These are phyloP conservation scores for Funneliformis mosseae DNA, from an alignment of 192 early-diverging fungal species.

Conservation along the genomic window DNA sequence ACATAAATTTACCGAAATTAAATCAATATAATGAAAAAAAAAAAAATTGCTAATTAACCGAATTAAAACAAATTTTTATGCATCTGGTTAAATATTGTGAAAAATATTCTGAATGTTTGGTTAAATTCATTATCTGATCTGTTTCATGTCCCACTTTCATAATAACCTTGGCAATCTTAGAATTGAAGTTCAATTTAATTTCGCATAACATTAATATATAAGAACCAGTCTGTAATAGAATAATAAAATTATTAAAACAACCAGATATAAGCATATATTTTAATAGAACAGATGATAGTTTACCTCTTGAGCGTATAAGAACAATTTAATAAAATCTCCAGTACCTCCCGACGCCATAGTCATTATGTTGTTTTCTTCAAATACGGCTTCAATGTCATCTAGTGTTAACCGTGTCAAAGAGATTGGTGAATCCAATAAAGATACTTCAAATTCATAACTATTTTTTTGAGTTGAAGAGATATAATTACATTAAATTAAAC, in stretches of 20 bases:
- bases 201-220: neutral
- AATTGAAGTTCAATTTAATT: neutral
- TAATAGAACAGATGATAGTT: neutral
- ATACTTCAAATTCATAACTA: neutral
- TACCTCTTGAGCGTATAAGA: slow-evolving; percentile 26
- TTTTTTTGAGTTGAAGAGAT: neutral
- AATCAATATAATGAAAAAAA: no score
- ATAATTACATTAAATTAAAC: neutral
- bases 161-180: neutral
- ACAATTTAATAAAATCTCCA: neutral
- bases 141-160: neutral
- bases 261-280: neutral
- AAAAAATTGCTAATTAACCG: no score
- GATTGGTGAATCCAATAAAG: neutral
- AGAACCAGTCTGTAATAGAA: neutral
- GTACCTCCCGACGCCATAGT: slow-evolving; percentile 18
- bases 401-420: neutral
- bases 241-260: neutral
- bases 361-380: slow-evolving; percentile 8
- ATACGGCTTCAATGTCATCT: slow-evolving; percentile 10
- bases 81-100: neutral
- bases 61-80: no score
- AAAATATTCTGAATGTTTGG: neutral
- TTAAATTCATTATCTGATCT: neutral
- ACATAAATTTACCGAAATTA: no score